Evolutionary conservation across 176 grass and related monocot species (phyloP).

Genomic region (Poa pratensis): DNA sequence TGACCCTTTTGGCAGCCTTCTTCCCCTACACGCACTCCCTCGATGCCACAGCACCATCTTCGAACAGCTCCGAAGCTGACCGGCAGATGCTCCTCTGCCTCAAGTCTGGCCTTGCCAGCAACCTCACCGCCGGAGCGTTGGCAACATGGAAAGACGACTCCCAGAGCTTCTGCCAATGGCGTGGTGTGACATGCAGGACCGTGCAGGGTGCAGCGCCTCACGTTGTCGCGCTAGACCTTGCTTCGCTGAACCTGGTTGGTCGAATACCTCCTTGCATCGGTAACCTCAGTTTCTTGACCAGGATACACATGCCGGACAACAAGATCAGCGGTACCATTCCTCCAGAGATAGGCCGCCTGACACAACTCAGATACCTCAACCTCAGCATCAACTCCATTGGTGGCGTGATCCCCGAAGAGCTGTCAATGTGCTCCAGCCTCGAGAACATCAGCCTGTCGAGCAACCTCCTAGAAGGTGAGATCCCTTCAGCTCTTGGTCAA

Average conservation of each 20-base stretch:
- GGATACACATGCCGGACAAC: slow-evolving; percentile 11
- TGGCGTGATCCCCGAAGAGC: not conserved
- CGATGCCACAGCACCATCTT: not conserved
- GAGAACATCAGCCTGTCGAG: slow-evolving; percentile 16
- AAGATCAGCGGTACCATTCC: slow-evolving; percentile 19
- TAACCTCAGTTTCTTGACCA: slow-evolving; percentile 21
- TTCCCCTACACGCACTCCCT: not conserved
- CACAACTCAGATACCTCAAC: slow-evolving; percentile 15
- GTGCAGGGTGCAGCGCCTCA: not conserved
- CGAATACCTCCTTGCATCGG: slow-evolving; percentile 8
- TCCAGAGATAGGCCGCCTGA: slow-evolving; percentile 6
- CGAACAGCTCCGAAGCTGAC: not conserved
- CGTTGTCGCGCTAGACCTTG: not conserved
- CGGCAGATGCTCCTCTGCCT: slow-evolving; percentile 4
- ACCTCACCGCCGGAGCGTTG: not conserved
- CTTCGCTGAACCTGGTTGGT: not conserved
- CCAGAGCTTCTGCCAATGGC: slow-evolving; percentile 35
- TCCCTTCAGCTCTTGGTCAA: slow-evolving; percentile 30
- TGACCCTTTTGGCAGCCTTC: not conserved
- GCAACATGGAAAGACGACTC: slow-evolving; percentile 31
- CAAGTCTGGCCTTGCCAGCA: not conserved
- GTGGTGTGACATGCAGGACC: slow-evolving; percentile 20
- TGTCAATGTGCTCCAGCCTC: not conserved
- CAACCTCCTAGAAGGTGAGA: slow-evolving; percentile 22
- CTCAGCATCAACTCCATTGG: slow-evolving; percentile 22